Evolutionary conservation across 2,329 filamentous ascomycete genomes (phyloP).

Genomic region (Lojkania enalia): DNA sequence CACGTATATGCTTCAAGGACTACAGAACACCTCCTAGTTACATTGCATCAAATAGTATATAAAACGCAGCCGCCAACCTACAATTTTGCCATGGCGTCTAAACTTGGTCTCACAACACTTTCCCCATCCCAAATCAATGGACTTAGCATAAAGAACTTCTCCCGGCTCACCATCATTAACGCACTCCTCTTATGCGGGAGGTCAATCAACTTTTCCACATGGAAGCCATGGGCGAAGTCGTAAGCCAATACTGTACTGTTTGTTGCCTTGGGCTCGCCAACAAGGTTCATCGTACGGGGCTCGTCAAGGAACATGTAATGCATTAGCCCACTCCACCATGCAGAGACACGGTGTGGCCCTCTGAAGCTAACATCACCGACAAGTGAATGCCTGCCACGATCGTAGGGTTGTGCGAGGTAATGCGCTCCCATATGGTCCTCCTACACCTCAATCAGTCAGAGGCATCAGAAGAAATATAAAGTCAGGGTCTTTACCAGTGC

Average conservation of each 20-base stretch:
- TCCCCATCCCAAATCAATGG: constrained; percentile 53
- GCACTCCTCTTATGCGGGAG: constrained; percentile 72
- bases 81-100: constrained; percentile 39
- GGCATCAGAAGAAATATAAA: not conserved
- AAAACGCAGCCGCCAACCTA: too few relatives aligned
- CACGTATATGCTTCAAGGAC: too few relatives aligned
- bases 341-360: constrained; percentile 59
- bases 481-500: constrained; percentile 59
- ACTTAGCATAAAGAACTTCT: constrained; percentile 71
- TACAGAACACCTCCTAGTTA: too few relatives aligned
- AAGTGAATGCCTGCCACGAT: constrained; percentile 63
- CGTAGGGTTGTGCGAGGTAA: constrained; percentile 59
- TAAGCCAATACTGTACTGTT: constrained; percentile 73
- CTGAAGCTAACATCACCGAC: constrained; percentile 61
- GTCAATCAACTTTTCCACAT: constrained; percentile 72
- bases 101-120: constrained; percentile 38
- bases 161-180: constrained; percentile 65
- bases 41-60: too few relatives aligned
- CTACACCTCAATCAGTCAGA: constrained; percentile 27
- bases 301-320: constrained; percentile 65
- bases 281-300: constrained; percentile 57
- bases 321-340: constrained; percentile 61
- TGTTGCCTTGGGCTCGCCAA: constrained; percentile 73
- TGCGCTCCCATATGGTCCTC: constrained; percentile 65
- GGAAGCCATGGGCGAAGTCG: constrained; percentile 73